These are phyloP conservation scores for Cladosporium sp. DNA, from an alignment of 2,329 filamentous ascomycete species.

Conservation along the genomic window DNA sequence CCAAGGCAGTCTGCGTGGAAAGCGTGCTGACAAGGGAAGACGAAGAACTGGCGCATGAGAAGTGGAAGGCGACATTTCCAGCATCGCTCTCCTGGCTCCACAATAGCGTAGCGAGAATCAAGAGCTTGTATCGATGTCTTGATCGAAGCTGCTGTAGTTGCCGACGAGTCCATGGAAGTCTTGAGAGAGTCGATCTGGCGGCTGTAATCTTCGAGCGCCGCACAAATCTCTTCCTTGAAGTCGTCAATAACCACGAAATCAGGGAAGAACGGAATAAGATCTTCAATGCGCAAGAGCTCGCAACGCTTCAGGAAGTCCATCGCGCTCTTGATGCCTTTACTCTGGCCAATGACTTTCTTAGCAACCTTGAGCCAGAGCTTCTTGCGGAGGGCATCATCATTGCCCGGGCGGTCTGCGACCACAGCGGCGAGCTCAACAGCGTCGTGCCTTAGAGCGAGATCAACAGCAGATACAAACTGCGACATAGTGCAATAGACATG, in stretches of 20 bases:
- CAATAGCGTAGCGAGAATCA: constrained; percentile 89
- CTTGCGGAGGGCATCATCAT: constrained; percentile 77
- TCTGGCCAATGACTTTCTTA: constrained; percentile 86
- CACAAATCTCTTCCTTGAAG: constrained; percentile 97
- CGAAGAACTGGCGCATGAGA: constrained; percentile 90
- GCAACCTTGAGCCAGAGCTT: constrained; percentile 94
- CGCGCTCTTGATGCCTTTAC: constrained; percentile 77
- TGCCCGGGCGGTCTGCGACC: constrained; percentile 80
- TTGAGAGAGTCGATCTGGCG: constrained; percentile 85
- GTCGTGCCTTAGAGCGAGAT: constrained; percentile 84
- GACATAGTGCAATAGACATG: constrained; percentile 98
- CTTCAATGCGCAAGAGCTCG: constrained; percentile 90
- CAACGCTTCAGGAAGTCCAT: constrained; percentile 92
- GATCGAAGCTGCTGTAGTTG: constrained; percentile 85
- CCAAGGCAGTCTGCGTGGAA: constrained; percentile 96
- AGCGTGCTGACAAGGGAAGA: constrained; percentile 96
- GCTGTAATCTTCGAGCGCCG: constrained; percentile 88
- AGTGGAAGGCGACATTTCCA: constrained; percentile 84
- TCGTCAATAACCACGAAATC: constrained; percentile 99
- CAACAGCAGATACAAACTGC: constrained; percentile 89
- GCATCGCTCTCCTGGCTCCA: constrained; percentile 93
- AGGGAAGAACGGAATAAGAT: constrained; percentile 96
- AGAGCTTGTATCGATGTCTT: constrained; percentile 83
- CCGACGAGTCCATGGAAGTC: constrained; percentile 93
- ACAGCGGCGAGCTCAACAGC: constrained; percentile 86